A percentile compares a stretch with the other conserved stretches of the same genome.
phyloP scores from a whole-genome alignment of 1,284 basidiomycete genomes.

The Volvariella surrecta region DNA sequence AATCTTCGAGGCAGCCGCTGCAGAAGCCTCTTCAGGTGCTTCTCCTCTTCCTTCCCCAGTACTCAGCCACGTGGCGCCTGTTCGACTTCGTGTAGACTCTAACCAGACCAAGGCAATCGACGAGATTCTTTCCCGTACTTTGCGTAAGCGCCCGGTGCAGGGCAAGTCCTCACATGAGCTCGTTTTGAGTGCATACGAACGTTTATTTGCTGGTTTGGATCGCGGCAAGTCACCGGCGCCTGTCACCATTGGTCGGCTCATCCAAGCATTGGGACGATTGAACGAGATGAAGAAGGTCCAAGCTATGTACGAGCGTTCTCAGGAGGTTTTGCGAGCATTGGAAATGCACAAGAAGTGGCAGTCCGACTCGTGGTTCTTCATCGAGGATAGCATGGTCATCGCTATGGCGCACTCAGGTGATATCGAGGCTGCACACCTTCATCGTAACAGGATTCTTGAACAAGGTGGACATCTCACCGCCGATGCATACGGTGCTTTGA shows the following conservation, averaged over 20 bases:
- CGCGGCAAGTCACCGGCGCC: constrained; percentile 43
- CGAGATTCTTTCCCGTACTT: constrained; percentile 1
- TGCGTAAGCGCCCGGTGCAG: constrained; percentile 10
- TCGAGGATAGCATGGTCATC: constrained; percentile 88
- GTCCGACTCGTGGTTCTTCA: constrained; percentile 59
- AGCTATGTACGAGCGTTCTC: constrained; percentile 65
- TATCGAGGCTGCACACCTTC: constrained; percentile 71
- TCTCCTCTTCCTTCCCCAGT: not conserved
- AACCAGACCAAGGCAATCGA: constrained; percentile 14
- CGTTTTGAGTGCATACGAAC: constrained; percentile 17
- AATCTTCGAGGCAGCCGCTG: not conserved
- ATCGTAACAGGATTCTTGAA: constrained; percentile 73
- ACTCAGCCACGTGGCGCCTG: not conserved
- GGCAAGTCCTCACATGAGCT: constrained; percentile 3
- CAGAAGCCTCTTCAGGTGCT: not conserved
- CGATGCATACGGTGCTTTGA: constrained; percentile 88
- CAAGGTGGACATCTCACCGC: constrained; percentile 75
- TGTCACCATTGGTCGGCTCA: constrained; percentile 50
- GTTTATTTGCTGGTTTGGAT: constrained; percentile 20
- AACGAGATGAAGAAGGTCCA: constrained; percentile 55
- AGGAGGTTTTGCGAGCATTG: constrained; percentile 43
- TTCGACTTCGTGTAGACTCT: constrained; percentile 1
- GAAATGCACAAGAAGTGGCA: constrained; percentile 40
- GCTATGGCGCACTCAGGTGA: constrained; percentile 77
- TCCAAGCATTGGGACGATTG: constrained; percentile 60